These are phyloP conservation scores for Rhododendron ferrugineum DNA, from an alignment of 148 eudicot genomes.

Conservation along the genomic window DNA sequence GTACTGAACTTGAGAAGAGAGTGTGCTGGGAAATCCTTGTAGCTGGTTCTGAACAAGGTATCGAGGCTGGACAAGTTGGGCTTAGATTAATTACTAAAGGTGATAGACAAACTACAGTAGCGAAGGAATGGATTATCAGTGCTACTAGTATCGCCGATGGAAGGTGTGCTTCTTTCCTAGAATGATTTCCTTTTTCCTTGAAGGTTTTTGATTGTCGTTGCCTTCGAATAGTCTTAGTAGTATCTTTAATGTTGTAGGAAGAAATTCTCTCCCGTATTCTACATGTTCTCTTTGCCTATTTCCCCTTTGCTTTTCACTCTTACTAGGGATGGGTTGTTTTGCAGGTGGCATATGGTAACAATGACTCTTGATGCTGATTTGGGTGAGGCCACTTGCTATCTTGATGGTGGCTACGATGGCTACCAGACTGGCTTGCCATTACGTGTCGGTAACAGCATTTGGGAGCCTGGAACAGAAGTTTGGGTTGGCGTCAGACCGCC, in stretches of 20 bases:
- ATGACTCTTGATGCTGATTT: conserved; percentile 89
- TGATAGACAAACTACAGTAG: conserved; percentile 74
- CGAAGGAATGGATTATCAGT: conserved; percentile 94
- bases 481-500: conserved; percentile 96
- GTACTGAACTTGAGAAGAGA: conserved; percentile 81
- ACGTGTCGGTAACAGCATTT: conserved; percentile 54
- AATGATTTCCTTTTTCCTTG: neutral
- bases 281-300: neutral
- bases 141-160: conserved; percentile 96
- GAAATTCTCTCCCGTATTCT: neutral
- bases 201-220: neutral
- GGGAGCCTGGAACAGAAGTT: conserved; percentile 94
- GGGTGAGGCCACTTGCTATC: conserved; percentile 93
- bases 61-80: conserved; percentile 99
- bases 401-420: conserved; percentile 92
- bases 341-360: conserved; percentile 96
- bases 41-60: conserved; percentile 98
- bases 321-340: conserved; percentile 8
- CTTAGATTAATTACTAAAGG: conserved; percentile 81
- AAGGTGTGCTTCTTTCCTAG: conserved; percentile 43
- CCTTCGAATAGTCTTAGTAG: neutral
- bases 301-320: neutral
- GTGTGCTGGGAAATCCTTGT: conserved; percentile 95
- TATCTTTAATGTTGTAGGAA: neutral
- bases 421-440: conserved; percentile 73